Evolutionary conservation across 2,329 filamentous ascomycete species (phyloP), one percentile per base, ranked within the genome.

Genomic region (Bipolaris cookei): DNA sequence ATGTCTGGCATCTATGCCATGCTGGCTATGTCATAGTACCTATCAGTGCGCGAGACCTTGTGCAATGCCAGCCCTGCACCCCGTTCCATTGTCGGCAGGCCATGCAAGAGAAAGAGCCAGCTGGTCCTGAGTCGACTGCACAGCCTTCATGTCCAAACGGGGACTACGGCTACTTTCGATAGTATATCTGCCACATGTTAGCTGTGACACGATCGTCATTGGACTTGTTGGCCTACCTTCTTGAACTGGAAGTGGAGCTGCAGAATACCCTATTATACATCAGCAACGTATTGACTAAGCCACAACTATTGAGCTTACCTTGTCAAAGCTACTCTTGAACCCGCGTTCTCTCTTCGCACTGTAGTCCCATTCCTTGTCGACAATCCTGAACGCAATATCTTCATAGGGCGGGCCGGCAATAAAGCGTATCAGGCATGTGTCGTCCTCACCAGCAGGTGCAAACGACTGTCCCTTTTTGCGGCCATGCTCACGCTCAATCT

Each of bases 211-310:
- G 11, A 35, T 37, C n/a, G 39, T 11, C 32, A 18, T 39, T 41
- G 51, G 34, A 46, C 32, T 30, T n/a, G 21, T 44, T 35, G 25
- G 59, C 79, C 68, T 78, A 96, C 92, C 87, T 97, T 96, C 78
- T 98, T 99, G 83, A 98, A 97, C 77, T 97, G 93, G 76, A 99
- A 99, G 76, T 98, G 94, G 56, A 99, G 85, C 79, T 97, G 93
- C 56, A 99, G 81, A 68, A 98, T 97, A 51, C 94, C 94, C 91
- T 96, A 73, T 64, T 58, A 55, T 38, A 54, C 58, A 67, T 79
- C 68, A 78, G 71, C 64, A 51, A 59, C 28, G 38, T 43, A 45
- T 46, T 49, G 21, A 18, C 3, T 14, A 34, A 32, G 13, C 21
- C 20, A 44, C 58, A 47, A 32, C 56, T 48, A 6, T 35, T 23